Percentiles rank a stretch among this genome's conserved stretches.
phyloP scores from a whole-genome alignment of 768 basidiomycete species.

The Trametes cinnabarina region DNA sequence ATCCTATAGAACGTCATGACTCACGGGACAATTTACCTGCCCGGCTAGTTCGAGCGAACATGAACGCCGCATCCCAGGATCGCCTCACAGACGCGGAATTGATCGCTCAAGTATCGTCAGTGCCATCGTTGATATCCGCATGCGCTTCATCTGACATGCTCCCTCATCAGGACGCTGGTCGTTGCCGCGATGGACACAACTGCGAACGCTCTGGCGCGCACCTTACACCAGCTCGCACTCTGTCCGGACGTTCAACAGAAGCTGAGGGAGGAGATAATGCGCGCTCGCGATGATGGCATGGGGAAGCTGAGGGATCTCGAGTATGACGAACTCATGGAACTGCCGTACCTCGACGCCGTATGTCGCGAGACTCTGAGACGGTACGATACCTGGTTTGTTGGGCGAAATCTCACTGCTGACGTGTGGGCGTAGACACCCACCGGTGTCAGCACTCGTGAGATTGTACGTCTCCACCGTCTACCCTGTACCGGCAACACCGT shows the following conservation, averaged over 20 bases:
- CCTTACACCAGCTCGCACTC: conserved; percentile 25
- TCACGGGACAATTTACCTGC: not conserved
- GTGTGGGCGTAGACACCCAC: not conserved
- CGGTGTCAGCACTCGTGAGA: not conserved
- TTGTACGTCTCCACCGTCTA: not conserved
- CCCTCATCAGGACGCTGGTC: conserved; percentile 21
- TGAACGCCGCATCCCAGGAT: conserved; percentile 22
- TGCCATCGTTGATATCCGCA: not conserved
- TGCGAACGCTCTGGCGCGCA: conserved; percentile 23
- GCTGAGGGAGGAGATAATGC: conserved; percentile 25
- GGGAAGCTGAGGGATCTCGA: conserved; percentile 29
- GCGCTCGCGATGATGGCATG: conserved; percentile 24
- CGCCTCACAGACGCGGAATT: conserved; percentile 32
- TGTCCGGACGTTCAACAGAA: conserved; percentile 37
- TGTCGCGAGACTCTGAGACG: conserved; percentile 57
- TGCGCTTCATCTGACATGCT: no score
- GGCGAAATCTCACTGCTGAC: not conserved
- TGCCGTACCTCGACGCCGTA: conserved; percentile 67
- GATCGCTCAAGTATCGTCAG: conserved; percentile 33
- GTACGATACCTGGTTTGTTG: not conserved
- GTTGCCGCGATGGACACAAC: conserved; percentile 31
- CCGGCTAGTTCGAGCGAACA: conserved; percentile 39
- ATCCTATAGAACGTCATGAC: not conserved
- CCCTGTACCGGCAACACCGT: not conserved
- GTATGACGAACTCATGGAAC: conserved; percentile 18